A percentile compares a stretch with the other conserved stretches of the same genome.
These are phyloP conservation scores for Calonectria pseudoreteaudii DNA, from an alignment of 2,329 filamentous ascomycete genomes.

Conservation along the genomic window DNA sequence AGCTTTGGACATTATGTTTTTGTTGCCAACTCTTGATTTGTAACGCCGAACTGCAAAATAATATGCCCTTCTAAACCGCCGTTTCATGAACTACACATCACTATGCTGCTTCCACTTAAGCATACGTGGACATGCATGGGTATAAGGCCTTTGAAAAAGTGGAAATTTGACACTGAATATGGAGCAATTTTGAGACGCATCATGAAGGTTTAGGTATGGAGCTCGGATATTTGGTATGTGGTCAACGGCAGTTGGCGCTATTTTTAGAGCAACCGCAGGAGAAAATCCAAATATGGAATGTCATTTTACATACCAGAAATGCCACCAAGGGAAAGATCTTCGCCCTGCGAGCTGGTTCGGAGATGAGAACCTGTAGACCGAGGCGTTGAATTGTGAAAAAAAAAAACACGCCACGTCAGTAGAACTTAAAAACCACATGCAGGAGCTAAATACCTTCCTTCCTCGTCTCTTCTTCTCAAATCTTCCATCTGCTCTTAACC, in stretches of 20 bases:
- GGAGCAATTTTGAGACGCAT: neutral
- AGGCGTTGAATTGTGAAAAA: neutral
- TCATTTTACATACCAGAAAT: neutral
- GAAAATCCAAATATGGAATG: neutral
- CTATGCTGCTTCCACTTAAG: neutral
- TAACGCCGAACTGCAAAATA: neutral
- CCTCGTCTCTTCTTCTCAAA: neutral
- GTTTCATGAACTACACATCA: neutral
- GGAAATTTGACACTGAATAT: neutral
- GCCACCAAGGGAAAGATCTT: neutral
- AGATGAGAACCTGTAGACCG: neutral
- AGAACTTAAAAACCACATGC: neutral
- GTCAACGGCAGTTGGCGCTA: fast-evolving
- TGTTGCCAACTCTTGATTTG: neutral
- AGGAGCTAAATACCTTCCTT: neutral
- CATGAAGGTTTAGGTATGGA: neutral
- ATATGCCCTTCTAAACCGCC: neutral
- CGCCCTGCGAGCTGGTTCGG: neutral
- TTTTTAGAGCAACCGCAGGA: neutral
- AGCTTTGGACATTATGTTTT: neutral
- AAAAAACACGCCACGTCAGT: neutral
- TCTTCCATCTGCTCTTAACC: no score
- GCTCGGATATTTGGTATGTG: neutral
- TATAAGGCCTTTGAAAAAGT: neutral
- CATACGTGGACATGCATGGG: neutral